Percentiles rank a stretch among this genome's conserved stretches.
Conservation (phyloP, 768 basidiomycete genomes). For the Hygrophorus russula region DNA sequence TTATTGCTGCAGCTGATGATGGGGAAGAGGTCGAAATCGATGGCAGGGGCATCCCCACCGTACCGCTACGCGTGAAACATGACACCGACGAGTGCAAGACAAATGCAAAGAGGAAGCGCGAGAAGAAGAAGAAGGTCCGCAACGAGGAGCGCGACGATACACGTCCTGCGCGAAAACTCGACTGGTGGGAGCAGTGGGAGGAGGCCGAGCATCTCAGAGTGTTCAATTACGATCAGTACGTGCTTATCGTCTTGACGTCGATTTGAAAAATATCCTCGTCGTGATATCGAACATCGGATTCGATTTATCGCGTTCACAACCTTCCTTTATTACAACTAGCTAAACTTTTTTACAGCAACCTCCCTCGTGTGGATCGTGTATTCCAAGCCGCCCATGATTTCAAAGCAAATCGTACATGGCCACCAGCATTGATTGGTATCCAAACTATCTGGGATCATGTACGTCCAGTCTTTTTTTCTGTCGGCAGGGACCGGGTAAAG, state of each 20-base stretch:
- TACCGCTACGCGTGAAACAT: slow-evolving; percentile 43
- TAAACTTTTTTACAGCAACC: slow-evolving; percentile 22
- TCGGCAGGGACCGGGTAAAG: slow-evolving; percentile 1
- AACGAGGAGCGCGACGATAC: neutral
- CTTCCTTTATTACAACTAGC: neutral
- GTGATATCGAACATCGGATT: too few species aligned
- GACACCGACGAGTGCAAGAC: slow-evolving; percentile 44
- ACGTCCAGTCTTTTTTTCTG: neutral
- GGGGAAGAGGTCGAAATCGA: slow-evolving; percentile 53
- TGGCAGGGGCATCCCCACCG: slow-evolving; percentile 54
- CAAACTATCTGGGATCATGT: slow-evolving; percentile 53
- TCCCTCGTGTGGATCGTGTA: slow-evolving; percentile 41
- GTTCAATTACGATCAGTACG: slow-evolving; percentile 41
- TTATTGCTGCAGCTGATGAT: slow-evolving; percentile 18
- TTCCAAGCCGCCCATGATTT: slow-evolving; percentile 52
- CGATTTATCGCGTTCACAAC: too few species aligned
- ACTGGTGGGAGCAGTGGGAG: slow-evolving; percentile 70
- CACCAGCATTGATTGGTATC: slow-evolving; percentile 24
- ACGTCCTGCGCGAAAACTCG: slow-evolving; percentile 12
- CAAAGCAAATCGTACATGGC: slow-evolving; percentile 28
- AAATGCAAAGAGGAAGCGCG: slow-evolving; percentile 40
- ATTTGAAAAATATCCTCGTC: too few species aligned
- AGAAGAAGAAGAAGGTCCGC: slow-evolving; percentile 12
- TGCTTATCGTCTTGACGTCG: slow-evolving; percentile 5
- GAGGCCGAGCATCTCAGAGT: slow-evolving; percentile 42